A percentile compares a stretch with the other conserved stretches of the same genome.
Evolutionary conservation across 345 rosid genomes (phyloP).

Genomic region (Streptanthus diversifolius): DNA sequence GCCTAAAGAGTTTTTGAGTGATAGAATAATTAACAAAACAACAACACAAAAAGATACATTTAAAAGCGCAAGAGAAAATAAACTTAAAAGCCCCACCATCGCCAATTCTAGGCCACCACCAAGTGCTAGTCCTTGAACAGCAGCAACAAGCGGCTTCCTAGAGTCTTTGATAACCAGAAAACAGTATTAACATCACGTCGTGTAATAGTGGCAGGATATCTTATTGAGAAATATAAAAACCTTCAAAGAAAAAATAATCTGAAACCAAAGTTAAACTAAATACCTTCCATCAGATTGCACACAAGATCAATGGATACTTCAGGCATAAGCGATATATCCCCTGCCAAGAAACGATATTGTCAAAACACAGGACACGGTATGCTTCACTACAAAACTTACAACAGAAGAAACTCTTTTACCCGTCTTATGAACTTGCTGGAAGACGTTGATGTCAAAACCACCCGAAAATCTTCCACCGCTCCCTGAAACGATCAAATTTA

Average conservation of each 20-base stretch:
- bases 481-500: constrained; percentile 42
- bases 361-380: not conserved
- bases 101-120: constrained; percentile 97
- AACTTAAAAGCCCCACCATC: constrained; percentile 49
- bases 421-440: constrained; percentile 62
- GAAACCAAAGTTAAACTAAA: not conserved
- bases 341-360: constrained; percentile 41
- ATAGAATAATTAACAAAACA: constrained; percentile 5
- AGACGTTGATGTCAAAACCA: constrained; percentile 87
- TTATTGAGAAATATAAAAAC: not conserved
- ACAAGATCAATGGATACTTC: constrained; percentile 79
- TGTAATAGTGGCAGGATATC: not conserved
- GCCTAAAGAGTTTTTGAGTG: constrained; percentile 43
- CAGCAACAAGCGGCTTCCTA: constrained; percentile 94
- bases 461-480: constrained; percentile 83
- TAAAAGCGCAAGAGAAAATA: not conserved
- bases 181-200: constrained; percentile 11
- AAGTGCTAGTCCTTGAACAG: constrained; percentile 92
- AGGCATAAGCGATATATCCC: constrained; percentile 69
- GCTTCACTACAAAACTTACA: not conserved
- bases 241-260: not conserved
- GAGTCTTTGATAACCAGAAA: constrained; percentile 45
- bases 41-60: not conserved
- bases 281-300: constrained; percentile 78
- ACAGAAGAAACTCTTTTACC: constrained; percentile 36